phyloP scores from a whole-genome alignment of 176 grass and related monocot species.

The Oryza coarctata region DNA sequence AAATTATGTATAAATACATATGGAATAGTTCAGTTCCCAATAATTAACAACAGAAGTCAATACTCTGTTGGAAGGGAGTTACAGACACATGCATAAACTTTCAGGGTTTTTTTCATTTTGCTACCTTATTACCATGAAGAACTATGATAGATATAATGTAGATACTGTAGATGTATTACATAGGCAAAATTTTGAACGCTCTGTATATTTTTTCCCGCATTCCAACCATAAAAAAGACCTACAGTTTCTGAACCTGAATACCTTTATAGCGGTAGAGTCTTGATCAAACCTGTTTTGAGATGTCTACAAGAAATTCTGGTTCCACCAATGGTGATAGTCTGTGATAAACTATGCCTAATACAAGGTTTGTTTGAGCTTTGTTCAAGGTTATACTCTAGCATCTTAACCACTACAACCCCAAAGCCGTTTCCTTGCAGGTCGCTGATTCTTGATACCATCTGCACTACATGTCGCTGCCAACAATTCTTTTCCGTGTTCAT shows the following conservation, averaged over 20 bases:
- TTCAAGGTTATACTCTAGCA: constrained; percentile 10
- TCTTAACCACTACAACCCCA: constrained; percentile 58
- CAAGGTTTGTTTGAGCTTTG: background rate
- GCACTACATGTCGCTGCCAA: constrained; percentile 18
- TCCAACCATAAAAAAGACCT: background rate
- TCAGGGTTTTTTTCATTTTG: background rate
- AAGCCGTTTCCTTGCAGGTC: constrained; percentile 68
- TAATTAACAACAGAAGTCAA: background rate
- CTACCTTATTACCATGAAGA: constrained; percentile 18
- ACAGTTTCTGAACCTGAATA: constrained; percentile 7
- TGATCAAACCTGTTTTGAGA: constrained; percentile 1
- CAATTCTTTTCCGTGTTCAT: constrained; percentile 23
- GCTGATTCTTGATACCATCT: constrained; percentile 56
- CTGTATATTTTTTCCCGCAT: constrained; percentile 21
- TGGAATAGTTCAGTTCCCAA: background rate
- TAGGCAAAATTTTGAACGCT: background rate
- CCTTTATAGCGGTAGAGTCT: background rate
- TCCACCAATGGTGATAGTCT: background rate
- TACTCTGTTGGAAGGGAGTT: background rate
- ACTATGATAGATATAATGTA: background rate
- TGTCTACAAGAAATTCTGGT: background rate
- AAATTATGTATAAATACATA: background rate
- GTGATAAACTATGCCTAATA: background rate
- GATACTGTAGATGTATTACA: background rate
- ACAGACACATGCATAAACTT: background rate